Evolutionary conservation across 257 asterid species (phyloP).

Genomic region (Coffea canephora): DNA sequence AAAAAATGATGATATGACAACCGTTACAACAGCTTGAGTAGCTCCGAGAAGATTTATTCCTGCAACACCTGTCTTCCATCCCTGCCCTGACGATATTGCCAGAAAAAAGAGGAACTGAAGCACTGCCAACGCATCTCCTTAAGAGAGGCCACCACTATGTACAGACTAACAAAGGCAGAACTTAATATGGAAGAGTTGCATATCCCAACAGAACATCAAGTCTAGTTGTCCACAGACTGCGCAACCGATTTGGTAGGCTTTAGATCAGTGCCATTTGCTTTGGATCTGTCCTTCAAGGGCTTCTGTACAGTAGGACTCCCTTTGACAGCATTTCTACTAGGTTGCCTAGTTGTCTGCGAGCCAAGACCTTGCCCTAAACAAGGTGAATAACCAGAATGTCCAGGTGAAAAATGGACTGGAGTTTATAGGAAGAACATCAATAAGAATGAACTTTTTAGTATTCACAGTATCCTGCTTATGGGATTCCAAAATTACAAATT

Average conservation of each 20-base stretch:
- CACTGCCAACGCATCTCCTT: constrained; percentile 30
- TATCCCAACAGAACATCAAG: constrained; percentile 17
- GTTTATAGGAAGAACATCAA: not conserved
- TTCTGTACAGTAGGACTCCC: constrained; percentile 44
- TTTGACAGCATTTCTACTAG: constrained; percentile 40
- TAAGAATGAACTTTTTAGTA: not conserved
- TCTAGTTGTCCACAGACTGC: constrained; percentile 34
- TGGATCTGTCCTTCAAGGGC: constrained; percentile 45
- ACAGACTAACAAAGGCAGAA: constrained; percentile 34
- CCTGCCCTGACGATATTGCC: constrained; percentile 27
- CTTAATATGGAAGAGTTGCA: constrained; percentile 28
- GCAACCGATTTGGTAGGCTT: constrained; percentile 36
- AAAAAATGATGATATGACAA: constrained; percentile 25
- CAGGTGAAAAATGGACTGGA: constrained; percentile 3
- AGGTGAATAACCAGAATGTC: constrained; percentile 16
- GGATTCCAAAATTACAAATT: not conserved
- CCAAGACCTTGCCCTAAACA: constrained; percentile 51
- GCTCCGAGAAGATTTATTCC: constrained; percentile 34
- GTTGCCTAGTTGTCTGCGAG: constrained; percentile 44
- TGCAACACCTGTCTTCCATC: constrained; percentile 22
- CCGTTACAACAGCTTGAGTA: constrained; percentile 20
- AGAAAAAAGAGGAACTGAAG: constrained; percentile 16
- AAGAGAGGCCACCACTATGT: constrained; percentile 35
- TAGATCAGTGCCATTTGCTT: constrained; percentile 33
- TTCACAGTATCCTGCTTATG: not conserved